Base-by-base conservation (phyloP, 148 eudicot species). In the Gaultheria prostrata region DNA sequence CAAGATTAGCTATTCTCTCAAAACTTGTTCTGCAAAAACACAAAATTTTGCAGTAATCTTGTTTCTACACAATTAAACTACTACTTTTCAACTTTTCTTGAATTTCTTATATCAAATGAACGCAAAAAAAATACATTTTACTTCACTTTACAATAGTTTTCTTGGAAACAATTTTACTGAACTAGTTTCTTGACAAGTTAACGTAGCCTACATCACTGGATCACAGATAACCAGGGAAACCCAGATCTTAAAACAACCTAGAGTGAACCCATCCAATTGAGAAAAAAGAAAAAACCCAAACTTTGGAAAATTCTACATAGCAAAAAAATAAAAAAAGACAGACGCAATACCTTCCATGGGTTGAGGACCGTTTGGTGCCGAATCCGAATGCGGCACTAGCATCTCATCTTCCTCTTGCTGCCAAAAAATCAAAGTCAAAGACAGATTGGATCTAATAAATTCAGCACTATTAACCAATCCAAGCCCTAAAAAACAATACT, bases 371-470 rank as follows among this genome's bases (percentile, higher is more conserved):
- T 76, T 80, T 3, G 75, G 32, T 15, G 73, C 18, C 30, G 77
- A 73, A 76, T 82, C 87, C 21, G 87, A 81, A 65, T 76, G 80
- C 54, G 87, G 87, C 24, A 85, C 84, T 3, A 85, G 77, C 87
- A 85, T 85, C 77, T 85, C 87, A 33, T 85, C 79, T 13, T 85
- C 87, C 81, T 81, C 81, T 49, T 82, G 76, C 84, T 85, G 84
- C 77, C 2, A 81, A 61, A 39, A 76, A 65, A 28, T 67, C 30
- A 5, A 84, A 30, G 33, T 26, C 21, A 81, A 51, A 76, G 28
- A 30, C 48, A 48, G 53, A 80, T 21, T 65, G 72, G 83, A 85
- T 57, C 86, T 56, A 21, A 2, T 35, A 78, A 67, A 50, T 51
- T 69, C n/a, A 56, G 54, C 56, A 75, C 75, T 63, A 21, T 9